A percentile compares a stretch with the other conserved stretches of the same genome.
These are phyloP conservation scores for Neurospora sp. DNA, from an alignment of 495 filamentous ascomycete genomes.

Conservation along the genomic window DNA sequence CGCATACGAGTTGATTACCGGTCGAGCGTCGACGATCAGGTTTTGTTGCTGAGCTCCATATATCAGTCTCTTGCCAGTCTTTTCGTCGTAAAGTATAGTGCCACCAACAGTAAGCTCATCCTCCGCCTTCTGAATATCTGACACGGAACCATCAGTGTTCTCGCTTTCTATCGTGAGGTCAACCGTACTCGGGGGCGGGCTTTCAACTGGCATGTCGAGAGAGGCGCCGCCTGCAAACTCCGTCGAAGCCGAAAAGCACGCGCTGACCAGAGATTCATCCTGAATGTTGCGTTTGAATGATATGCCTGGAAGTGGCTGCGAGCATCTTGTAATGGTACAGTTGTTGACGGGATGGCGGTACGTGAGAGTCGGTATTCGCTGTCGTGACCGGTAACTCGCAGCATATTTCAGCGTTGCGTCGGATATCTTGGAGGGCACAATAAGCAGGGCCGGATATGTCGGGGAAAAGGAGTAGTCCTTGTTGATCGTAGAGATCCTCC, in stretches of 20 bases:
- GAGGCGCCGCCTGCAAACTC: conserved; percentile 15
- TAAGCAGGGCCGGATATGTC: conserved; percentile 84
- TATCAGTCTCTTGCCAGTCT: conserved; percentile 44
- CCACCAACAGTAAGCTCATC: conserved; percentile 55
- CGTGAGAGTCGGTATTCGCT: conserved; percentile 76
- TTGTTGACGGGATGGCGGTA: conserved; percentile 96
- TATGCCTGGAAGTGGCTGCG: conserved; percentile 84
- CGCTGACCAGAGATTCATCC: conserved; percentile 85
- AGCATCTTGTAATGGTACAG: conserved; percentile 90
- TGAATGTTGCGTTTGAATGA: conserved; percentile 86
- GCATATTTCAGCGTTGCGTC: conserved; percentile 96
- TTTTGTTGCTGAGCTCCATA: conserved; percentile 95
- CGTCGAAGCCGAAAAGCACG: conserved; percentile 79
- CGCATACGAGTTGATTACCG: conserved; percentile 87
- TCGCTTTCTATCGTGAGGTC: conserved; percentile 35
- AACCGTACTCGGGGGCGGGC: conserved; percentile 50
- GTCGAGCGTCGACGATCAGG: conserved; percentile 91
- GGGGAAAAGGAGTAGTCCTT: conserved; percentile 78
- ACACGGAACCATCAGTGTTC: conserved; percentile 29
- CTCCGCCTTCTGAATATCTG: conserved; percentile 57
- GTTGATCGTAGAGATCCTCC: conserved; percentile 90
- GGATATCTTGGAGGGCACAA: conserved; percentile 79
- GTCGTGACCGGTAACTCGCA: conserved; percentile 74
- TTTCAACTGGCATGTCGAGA: conserved; percentile 24
- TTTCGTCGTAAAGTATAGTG: conserved; percentile 35